Evolutionary conservation across 2,329 filamentous ascomycete species (phyloP).

Genomic region (Corynespora cassiicola): DNA sequence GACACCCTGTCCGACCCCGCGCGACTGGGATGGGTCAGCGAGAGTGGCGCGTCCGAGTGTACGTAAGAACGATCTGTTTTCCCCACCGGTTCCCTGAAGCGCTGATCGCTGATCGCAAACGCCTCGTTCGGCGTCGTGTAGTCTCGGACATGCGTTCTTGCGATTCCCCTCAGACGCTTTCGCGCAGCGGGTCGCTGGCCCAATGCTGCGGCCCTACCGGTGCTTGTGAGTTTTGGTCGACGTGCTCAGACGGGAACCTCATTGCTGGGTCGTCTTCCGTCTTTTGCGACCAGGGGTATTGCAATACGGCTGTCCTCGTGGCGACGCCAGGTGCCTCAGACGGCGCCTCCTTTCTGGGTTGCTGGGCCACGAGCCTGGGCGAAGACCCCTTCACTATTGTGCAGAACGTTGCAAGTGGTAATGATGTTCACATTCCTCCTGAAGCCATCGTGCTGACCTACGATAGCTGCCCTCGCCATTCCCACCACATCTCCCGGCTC

Average conservation of each 20-base stretch:
- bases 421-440: no score
- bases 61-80: slow-evolving; percentile 8
- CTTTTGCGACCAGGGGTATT: slow-evolving; percentile 27
- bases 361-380: slow-evolving; percentile 30
- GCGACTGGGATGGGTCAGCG: slow-evolving; percentile 25
- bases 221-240: slow-evolving; percentile 27
- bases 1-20: slow-evolving; percentile 23
- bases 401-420: slow-evolving; percentile 10
- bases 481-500: no score
- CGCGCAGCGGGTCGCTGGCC: slow-evolving; percentile 22
- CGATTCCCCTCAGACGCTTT: slow-evolving; percentile 30
- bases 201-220: slow-evolving; percentile 25
- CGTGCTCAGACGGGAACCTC: slow-evolving; percentile 23
- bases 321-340: slow-evolving; percentile 21
- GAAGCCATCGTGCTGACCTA: no score
- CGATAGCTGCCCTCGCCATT: no score
- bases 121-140: slow-evolving; percentile 1
- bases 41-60: slow-evolving; percentile 23
- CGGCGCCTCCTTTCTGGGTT: slow-evolving; percentile 24
- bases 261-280: slow-evolving; percentile 24
- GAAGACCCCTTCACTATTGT: slow-evolving; percentile 13
- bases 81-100: neutral
- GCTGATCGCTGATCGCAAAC: neutral
- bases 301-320: slow-evolving; percentile 31
- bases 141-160: slow-evolving; percentile 28